These are phyloP conservation scores for Nemophila menziesii DNA, from an alignment of 257 asterid genomes.

Conservation along the genomic window DNA sequence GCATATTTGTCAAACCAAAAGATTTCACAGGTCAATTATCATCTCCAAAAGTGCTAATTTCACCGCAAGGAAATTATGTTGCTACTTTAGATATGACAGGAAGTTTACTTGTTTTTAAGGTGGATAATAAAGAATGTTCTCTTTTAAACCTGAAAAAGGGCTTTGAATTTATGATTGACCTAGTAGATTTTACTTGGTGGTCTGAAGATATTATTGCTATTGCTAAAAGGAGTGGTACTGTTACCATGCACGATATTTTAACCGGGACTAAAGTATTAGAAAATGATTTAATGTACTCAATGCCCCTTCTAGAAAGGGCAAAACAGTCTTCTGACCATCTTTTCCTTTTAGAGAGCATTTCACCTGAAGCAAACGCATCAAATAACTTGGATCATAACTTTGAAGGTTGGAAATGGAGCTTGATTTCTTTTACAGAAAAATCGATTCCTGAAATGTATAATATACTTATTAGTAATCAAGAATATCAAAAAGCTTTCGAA, in stretches of 20 bases:
- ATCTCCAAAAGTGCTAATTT: conserved; percentile 67
- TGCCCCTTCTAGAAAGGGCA: conserved; percentile 74
- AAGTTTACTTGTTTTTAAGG: conserved; percentile 46
- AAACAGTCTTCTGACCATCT: conserved; percentile 43
- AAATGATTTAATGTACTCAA: conserved; percentile 40
- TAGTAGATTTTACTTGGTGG: conserved; percentile 94
- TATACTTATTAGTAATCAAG: conserved; percentile 41
- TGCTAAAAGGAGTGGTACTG: conserved; percentile 49
- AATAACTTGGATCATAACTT: conserved; percentile 21
- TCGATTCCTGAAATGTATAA: conserved; percentile 69
- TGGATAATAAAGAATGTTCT: conserved; percentile 43
- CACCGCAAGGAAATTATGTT: conserved; percentile 53
- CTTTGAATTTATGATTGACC: conserved; percentile 24
- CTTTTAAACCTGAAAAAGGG: conserved; percentile 29
- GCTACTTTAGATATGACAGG: conserved; percentile 72
- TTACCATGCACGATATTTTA: conserved; percentile 49
- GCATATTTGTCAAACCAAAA: conserved; percentile 38
- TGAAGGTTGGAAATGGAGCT: conserved; percentile 55
- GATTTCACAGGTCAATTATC: conserved; percentile 32
- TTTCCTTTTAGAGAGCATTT: conserved; percentile 57
- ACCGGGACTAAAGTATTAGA: conserved; percentile 29
- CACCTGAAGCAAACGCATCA: conserved; percentile 27
- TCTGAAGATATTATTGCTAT: conserved; percentile 53
- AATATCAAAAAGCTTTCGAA: conserved; percentile 63
- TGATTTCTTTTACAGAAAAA: conserved; percentile 56